Conservation (phyloP, 2,329 filamentous ascomycete genomes). For the Neocucurbitaria cava region DNA sequence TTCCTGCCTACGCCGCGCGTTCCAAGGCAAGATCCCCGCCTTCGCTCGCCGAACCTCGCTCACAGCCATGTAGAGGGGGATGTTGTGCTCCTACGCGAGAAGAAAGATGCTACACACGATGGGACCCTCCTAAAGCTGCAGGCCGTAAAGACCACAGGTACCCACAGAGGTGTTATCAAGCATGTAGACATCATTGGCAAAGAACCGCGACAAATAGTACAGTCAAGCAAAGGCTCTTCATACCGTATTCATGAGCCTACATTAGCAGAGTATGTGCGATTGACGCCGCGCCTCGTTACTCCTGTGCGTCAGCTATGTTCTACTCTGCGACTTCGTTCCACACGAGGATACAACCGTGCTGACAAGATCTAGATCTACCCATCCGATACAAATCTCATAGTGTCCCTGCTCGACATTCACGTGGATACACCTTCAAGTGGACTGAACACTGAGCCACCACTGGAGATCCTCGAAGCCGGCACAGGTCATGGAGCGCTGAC, state of each 20-base stretch:
- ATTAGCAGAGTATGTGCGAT: constrained; percentile 74
- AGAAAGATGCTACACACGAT: constrained; percentile 42
- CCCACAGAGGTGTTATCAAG: constrained; percentile 57
- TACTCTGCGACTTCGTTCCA: neutral
- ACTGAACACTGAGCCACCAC: constrained; percentile 48
- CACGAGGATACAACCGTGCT: neutral
- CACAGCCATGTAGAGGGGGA: constrained; percentile 43
- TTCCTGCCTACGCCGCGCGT: constrained; percentile 26
- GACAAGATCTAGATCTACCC: constrained; percentile 69
- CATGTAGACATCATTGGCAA: constrained; percentile 70
- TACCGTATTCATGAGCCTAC: constrained; percentile 70
- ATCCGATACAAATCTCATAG: constrained; percentile 76
- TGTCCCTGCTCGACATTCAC: constrained; percentile 78
- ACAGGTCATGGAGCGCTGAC: constrained; percentile 85
- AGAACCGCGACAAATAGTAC: constrained; percentile 64
- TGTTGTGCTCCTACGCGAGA: constrained; percentile 52
- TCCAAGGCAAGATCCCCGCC: constrained; percentile 34
- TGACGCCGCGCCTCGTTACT: constrained; percentile 74
- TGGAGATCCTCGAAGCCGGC: constrained; percentile 84
- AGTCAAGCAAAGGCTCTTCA: constrained; percentile 59
- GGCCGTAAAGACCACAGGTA: constrained; percentile 41
- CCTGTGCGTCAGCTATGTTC: constrained; percentile 61
- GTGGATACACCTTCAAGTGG: constrained; percentile 52
- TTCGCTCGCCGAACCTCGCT: constrained; percentile 9
- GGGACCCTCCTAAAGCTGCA: constrained; percentile 52